A percentile compares a stretch with the other conserved stretches of the same genome.
Conservation (phyloP, 1,284 basidiomycete genomes). For the Rhodotorula sp. region DNA sequence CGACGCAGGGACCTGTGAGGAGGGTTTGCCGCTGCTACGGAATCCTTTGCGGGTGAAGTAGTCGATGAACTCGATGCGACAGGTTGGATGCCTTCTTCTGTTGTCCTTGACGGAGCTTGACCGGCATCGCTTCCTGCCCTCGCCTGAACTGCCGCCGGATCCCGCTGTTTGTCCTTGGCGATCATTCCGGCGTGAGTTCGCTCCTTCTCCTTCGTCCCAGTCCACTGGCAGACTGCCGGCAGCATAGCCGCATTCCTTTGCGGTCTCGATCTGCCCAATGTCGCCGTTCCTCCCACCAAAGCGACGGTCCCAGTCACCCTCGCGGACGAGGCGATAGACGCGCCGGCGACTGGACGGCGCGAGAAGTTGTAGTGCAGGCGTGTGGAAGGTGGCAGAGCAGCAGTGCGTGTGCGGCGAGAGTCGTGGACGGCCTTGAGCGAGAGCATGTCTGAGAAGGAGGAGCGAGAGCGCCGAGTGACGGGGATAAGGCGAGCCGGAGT, state of each 20-base stretch:
- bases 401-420: slow-evolving; percentile 11
- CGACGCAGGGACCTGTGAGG: not conserved
- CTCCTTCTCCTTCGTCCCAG: no score
- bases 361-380: not conserved
- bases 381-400: not conserved
- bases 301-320: not conserved
- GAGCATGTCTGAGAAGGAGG: not conserved
- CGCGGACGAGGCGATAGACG: not conserved
- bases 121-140: no score
- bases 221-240: no score
- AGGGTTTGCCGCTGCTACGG: not conserved
- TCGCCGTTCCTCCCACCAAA: not conserved
- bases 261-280: not conserved
- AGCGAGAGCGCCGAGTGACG: slow-evolving; percentile 1
- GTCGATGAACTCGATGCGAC: no score
- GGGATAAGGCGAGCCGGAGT: slow-evolving; percentile 1
- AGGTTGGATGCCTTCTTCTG: no score
- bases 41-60: no score
- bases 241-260: no score
- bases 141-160: no score
- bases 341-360: not conserved
- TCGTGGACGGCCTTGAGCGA: slow-evolving; percentile 17
- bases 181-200: no score
- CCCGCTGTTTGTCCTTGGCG: not conserved
- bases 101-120: no score